Percentiles rank a stretch among this genome's conserved stretches.
phyloP scores from a whole-genome alignment of 2,329 filamentous ascomycete species.

The Leptodontidium sp. region DNA sequence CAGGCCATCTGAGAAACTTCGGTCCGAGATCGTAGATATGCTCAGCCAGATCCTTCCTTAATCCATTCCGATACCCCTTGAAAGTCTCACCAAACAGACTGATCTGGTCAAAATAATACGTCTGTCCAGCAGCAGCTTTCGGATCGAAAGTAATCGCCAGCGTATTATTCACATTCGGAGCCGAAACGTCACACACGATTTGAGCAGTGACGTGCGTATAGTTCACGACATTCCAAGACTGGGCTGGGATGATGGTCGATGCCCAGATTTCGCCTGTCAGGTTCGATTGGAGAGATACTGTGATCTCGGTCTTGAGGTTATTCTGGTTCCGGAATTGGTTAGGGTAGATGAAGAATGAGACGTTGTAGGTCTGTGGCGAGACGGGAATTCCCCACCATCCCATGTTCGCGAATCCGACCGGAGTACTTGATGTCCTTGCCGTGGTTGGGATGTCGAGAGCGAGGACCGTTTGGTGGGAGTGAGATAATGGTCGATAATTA shows the following conservation, averaged over 20 bases:
- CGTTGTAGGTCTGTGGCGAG: constrained; percentile 43
- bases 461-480: constrained; percentile 33
- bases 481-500: constrained; percentile 30
- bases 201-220: constrained; percentile 39
- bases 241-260: constrained; percentile 38
- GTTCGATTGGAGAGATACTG: constrained; percentile 43
- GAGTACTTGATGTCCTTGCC: constrained; percentile 30
- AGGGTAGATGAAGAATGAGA: constrained; percentile 49
- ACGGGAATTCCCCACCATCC: constrained; percentile 48
- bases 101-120: constrained; percentile 63
- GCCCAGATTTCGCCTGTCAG: constrained; percentile 43
- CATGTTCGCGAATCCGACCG: constrained; percentile 45
- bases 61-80: constrained; percentile 63
- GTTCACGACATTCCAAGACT: constrained; percentile 52
- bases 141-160: constrained; percentile 62
- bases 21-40: constrained; percentile 60
- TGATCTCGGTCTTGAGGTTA: constrained; percentile 34
- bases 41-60: constrained; percentile 63
- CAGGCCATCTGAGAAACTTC: constrained; percentile 68
- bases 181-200: constrained; percentile 29
- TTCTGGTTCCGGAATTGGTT: constrained; percentile 39
- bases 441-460: constrained; percentile 34
- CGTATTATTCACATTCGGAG: constrained; percentile 57
- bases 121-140: constrained; percentile 45
- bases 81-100: constrained; percentile 67